Conservation (phyloP, 2,329 filamentous ascomycete genomes). For the Paracorniculantispora psalliotae region DNA sequence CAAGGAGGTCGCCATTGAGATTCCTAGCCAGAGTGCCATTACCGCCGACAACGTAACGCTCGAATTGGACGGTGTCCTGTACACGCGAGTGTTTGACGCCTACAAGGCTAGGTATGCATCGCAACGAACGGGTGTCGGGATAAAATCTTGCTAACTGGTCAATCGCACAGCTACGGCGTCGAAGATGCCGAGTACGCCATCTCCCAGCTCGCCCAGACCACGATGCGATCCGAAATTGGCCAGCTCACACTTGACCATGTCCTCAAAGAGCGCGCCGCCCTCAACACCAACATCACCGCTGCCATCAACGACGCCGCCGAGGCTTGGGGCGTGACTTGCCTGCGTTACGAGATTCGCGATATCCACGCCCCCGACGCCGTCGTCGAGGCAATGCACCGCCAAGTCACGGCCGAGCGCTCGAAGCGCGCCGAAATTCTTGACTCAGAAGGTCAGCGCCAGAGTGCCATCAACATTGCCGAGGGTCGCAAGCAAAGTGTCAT, state of each 20-base stretch:
- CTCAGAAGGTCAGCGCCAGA: slow-evolving; percentile 93
- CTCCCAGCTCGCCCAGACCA: slow-evolving; percentile 94
- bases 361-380: slow-evolving; percentile 94
- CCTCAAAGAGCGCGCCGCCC: slow-evolving; percentile 88
- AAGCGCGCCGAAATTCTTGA: slow-evolving; percentile 98
- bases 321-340: slow-evolving; percentile 92
- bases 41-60: slow-evolving; percentile 97
- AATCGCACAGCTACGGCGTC: slow-evolving; percentile 74
- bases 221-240: slow-evolving; percentile 97
- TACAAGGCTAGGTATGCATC: slow-evolving; percentile 82
- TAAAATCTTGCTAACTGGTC: not conserved
- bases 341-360: slow-evolving; percentile 96
- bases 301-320: slow-evolving; percentile 97
- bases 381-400: slow-evolving; percentile 95
- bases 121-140: not conserved
- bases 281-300: slow-evolving; percentile 97
- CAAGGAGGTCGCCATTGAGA: slow-evolving; percentile 95
- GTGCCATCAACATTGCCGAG: slow-evolving; percentile 97
- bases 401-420: slow-evolving; percentile 93
- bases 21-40: slow-evolving; percentile 94
- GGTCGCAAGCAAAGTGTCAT: slow-evolving; percentile 97
- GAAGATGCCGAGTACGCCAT: slow-evolving; percentile 99
- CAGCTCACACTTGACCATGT: slow-evolving; percentile 96
- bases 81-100: slow-evolving; percentile 93
- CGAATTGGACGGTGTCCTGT: slow-evolving; percentile 91